Base-by-base conservation (phyloP, 1,284 basidiomycete genomes). In the Moesziomyces aphidis region DNA sequence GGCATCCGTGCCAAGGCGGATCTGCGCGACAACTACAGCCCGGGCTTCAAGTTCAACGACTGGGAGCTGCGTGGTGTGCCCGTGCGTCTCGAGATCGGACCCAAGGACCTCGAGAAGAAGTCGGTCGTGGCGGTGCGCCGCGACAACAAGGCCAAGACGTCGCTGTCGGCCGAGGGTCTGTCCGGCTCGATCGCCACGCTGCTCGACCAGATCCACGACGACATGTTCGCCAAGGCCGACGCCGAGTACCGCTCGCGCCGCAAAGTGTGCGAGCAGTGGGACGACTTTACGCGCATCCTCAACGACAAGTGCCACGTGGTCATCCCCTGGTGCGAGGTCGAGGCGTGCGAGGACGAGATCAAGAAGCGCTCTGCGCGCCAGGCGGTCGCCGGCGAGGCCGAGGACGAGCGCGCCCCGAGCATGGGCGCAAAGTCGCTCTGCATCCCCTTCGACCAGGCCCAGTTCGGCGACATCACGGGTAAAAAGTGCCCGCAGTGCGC, bases 41-140 rank as follows among this genome's bases (percentile, higher is more conserved):
- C 96, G 17, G 96, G 96, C 48, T 99, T 92, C 88, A 99, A 99
- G 87, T 99, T 97, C 88, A 97, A 97, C 85, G 94, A 98, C 85
- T 98, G 96, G 95, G 97, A 99, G 88, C 91, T 84, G 60, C 77
- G 83, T 19, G 97, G 97, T 86, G 94, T 98, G 34, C 97, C 96
- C 23, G 88, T 99, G 63, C 93, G 96, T 75, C 91, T 99, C 76
- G 97, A 99, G 87, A 91, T 99, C 75, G 97, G 96, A 13, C 96
- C 96, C 56, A 91, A 93, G 75, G 96, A 99, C 86, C 88, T 99
- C 73, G 89, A 89, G 58, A 93, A 94, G 87, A 86, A 90, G 66
- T 90, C 95, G 82, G 92, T 92, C 0, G 86, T 97, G 50, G 88
- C 91, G 24, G 94, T 95, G 49, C 93, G 95, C 67, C 91, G 96